Conservation (phyloP, 495 filamentous ascomycete species). For the Tuber melanosporum region DNA sequence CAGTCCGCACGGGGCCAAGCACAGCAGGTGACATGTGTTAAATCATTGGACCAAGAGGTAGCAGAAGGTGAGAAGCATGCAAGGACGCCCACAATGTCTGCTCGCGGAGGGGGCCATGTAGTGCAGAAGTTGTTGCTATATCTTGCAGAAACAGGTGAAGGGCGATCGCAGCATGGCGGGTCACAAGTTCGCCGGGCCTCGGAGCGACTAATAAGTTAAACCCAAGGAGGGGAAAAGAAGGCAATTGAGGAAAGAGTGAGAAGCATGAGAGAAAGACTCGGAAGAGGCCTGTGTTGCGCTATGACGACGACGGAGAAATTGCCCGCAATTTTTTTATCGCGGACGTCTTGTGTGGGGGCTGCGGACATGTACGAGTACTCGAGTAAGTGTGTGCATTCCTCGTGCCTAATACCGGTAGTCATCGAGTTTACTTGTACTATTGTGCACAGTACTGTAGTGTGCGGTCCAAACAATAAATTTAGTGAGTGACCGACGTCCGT, state of each 20-base stretch:
- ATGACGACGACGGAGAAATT: not conserved
- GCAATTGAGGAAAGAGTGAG: conserved; percentile 9
- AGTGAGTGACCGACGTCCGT: not conserved
- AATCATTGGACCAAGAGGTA: conserved; percentile 7
- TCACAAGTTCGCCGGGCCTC: not conserved
- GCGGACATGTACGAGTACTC: not conserved
- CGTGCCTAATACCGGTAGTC: not conserved
- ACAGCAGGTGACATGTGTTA: conserved; percentile 10
- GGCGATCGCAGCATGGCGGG: conserved; percentile 19
- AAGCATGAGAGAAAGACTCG: conserved; percentile 2
- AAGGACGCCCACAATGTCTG: not conserved
- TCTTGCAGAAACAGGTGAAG: conserved; percentile 28
- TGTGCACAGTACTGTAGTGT: not conserved
- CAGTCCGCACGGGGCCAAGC: conserved; percentile 1
- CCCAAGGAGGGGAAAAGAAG: conserved; percentile 8
- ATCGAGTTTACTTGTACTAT: not conserved
- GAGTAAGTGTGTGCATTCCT: not conserved
- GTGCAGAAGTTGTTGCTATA: conserved; percentile 27
- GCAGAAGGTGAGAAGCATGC: conserved; percentile 6
- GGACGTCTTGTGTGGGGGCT: not conserved
- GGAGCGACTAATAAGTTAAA: not conserved
- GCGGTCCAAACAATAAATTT: not conserved
- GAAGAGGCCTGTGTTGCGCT: not conserved
- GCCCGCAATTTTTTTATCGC: not conserved
- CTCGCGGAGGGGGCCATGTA: not conserved